Evolutionary conservation across 257 asterid species (phyloP), one percentile per base, ranked within the genome.

Genomic region (Primulina eburnea): DNA sequence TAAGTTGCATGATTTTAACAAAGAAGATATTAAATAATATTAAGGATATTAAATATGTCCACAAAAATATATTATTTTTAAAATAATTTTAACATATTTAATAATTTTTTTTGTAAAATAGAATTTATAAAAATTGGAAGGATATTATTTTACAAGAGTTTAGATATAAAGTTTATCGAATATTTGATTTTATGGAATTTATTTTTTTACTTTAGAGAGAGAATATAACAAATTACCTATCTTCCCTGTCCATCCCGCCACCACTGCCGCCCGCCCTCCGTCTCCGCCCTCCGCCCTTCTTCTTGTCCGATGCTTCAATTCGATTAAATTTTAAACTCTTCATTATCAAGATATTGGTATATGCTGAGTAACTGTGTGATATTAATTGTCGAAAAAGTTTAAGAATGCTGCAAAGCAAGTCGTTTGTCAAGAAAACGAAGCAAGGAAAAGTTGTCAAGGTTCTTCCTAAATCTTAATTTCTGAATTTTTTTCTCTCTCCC

Each of bases 381-480:
- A 50, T 17, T 50, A 50, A 5, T 4, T 12, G 0, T 50, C 21
- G 55, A n/a, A 17, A 67, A 50, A 76, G 69, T 69, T 58, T 38
- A 40, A 82, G 68, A 58, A 93, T 94, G 99, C 62, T 91, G 78
- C 88, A 85, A 74, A 89, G 82, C 91, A 88, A 80, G 76, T 86
- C 97, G 1, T 91, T 89, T 52, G 85, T 87, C 16, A 80, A 82
- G 72, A 92, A 91, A 75, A 94, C 99, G 3, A 91, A 74, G 84
- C 92, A 85, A 78, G 97, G 99, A 28, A 86, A 80, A 79, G 83
- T 94, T 14, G 78, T 90, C 28, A 94, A 94, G 89, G 98, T 90
- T 16, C 33, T 62, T 32, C 33, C 24, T 62, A 64, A 58, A 1
- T 57, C 68, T 56, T 74, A 37, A 28, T 65, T 18, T 66, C 38